Base-by-base conservation (phyloP, 2,329 filamentous ascomycete species). In the Dissoconium aciculare region DNA sequence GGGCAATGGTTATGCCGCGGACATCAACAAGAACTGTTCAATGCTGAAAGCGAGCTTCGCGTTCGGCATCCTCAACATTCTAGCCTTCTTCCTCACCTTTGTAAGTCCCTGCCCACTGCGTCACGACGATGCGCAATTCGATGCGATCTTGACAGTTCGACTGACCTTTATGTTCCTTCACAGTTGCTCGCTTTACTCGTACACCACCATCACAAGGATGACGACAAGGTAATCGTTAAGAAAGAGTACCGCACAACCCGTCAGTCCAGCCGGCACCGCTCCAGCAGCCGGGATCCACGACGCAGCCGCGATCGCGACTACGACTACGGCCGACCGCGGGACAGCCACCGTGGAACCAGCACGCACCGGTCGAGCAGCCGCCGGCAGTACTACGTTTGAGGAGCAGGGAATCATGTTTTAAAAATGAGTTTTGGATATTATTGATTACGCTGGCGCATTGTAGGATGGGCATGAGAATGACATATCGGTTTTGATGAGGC, bases 11-110 rank as follows among this genome's bases (percentile, higher is more conserved):
- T 59, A 71, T 35, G 55, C 64, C 25, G 50, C 74, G 24, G 55
- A 66, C 31, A 55, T 74, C 21, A 66, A 81, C 56, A 87, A 87
- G 65, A 71, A 73, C 4, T 95, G 87, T 59, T 71, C 78, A 29
- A 89, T 94, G 82, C 71, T 93, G 50, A 95, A 94, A 69, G 78
- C 85, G 1, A 69, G 66, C 43, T 95, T 83, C 58, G 87, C 83
- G 3, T 75, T 94, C 44, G 83, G 71, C 28, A 94, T 95, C 54
- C 91, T 94, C 67, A 81, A 89, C 54, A 63, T 64, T 42, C 61
- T 89, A 41, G 76, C 85, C 52, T 93, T 92, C 59, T 75, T 78
- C 53, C 62, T 78, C 50, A 89, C 82, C 3, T 69, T 72, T 30
- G 57, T 87, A 55, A 59, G 61, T 50, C 16, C 12, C 16, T 31